These are phyloP conservation scores for Coemansia sp. DNA, from an alignment of 192 early-diverging fungal species.

Conservation along the genomic window DNA sequence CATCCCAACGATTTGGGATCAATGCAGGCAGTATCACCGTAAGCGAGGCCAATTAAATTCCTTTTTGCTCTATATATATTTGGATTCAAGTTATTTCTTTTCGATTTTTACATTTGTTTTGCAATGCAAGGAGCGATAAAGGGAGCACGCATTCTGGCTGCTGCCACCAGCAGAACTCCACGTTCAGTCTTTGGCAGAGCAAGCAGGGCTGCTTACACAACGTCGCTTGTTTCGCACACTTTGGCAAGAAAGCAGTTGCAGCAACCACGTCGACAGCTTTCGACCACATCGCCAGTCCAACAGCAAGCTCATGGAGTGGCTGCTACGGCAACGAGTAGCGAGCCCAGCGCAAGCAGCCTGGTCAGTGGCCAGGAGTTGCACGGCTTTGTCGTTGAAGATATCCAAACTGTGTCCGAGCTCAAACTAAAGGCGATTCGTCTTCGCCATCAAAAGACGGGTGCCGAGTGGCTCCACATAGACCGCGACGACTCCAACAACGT, in stretches of 20 bases:
- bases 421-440: slow-evolving; percentile 75
- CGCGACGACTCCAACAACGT: slow-evolving; percentile 92
- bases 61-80: neutral
- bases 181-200: neutral
- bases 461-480: slow-evolving; percentile 84
- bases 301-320: slow-evolving; percentile 4
- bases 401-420: slow-evolving; percentile 68
- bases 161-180: neutral
- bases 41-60: neutral
- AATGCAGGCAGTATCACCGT: neutral
- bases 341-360: slow-evolving; percentile 17
- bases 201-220: neutral
- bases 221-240: neutral
- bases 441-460: slow-evolving; percentile 75
- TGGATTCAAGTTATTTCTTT: neutral
- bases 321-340: neutral
- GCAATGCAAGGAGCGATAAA: slow-evolving; percentile 7
- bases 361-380: slow-evolving; percentile 28
- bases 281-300: neutral
- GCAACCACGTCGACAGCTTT: neutral
- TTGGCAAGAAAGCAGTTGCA: neutral
- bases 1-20: neutral
- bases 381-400: slow-evolving; percentile 50
- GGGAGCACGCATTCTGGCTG: slow-evolving; percentile 26
- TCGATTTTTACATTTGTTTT: neutral